Conservation (phyloP, 352 stramenopile genomes). For the Phytophthora agathidicida region DNA sequence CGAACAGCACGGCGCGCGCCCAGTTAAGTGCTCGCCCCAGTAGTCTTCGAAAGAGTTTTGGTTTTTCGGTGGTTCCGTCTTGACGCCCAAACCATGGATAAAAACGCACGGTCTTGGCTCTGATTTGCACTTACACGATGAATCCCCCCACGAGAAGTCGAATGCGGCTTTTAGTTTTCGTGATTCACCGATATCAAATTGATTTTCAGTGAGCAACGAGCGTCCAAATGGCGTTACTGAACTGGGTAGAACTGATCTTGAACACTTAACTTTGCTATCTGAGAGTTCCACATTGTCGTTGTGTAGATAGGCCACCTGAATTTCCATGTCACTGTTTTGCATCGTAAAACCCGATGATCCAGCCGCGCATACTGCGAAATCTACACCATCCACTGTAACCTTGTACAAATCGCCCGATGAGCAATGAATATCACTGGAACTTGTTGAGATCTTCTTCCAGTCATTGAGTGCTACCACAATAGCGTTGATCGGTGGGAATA, state of each 20-base stretch:
- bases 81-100: conserved; percentile 7
- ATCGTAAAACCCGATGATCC: conserved; percentile 12
- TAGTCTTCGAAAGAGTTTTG: background rate
- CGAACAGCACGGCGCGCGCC: conserved; percentile 9
- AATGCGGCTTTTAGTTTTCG: conserved; percentile 3
- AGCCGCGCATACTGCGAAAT: conserved; percentile 3
- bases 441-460: too few relatives aligned
- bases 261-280: background rate
- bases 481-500: conserved; percentile 1
- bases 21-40: background rate
- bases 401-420: background rate
- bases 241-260: background rate
- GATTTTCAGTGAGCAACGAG: background rate
- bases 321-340: conserved; percentile 9
- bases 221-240: background rate
- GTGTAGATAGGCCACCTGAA: background rate
- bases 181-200: background rate
- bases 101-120: conserved; percentile 9
- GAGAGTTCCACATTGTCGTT: too few relatives aligned
- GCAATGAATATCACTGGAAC: too few relatives aligned
- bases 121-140: conserved; percentile 8
- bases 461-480: conserved; percentile 10
- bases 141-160: conserved; percentile 1
- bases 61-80: background rate
- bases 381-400: background rate